Base-by-base conservation (phyloP, 75 land plant genomes). In the Selaginella moellendorffii region DNA sequence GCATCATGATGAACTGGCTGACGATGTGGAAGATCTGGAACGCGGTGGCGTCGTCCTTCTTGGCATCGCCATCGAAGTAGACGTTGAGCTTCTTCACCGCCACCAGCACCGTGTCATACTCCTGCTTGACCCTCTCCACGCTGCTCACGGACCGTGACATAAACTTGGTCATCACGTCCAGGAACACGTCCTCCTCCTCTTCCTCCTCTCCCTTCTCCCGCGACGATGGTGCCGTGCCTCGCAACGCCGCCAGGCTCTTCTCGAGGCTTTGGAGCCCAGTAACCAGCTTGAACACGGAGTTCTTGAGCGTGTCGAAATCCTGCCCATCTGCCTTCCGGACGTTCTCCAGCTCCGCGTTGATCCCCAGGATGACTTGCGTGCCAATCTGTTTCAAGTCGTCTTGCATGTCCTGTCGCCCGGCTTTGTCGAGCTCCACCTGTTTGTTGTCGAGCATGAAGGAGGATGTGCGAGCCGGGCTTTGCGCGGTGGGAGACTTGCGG, bases 11-110 rank as follows among this genome's bases (percentile, higher is more conserved):
- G 30, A 89, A 83, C 52, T 89, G 85, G 2, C 84, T 64, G 1
- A 85, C 80, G 10, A 85, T 80, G 2, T 67, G 69, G 64, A 89
- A 89, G 53, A 89, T 42, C 12, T 81, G 79, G 25, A 89, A 62
- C 18, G 89, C 83, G 25, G 82, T 80, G 53, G 86, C 80, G 64
- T 81, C 83, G 30, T 71, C 69, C 20, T 27, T 67, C 31, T 68
- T 75, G 26, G 79, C 66, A 24, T 71, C 77, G 9, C 88, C 96
- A 75, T 85, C 81, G 27, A 83, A 89, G 63, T 83, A 89, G 52
- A 81, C 81, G 0, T 68, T 81, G 0, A 81, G 77, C 63, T 74
- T 76, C 71, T 89, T 77, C 51, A 89, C 89, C 59, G 74, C 30
- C 0, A 36, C 65, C 63, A 76, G 73, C 18, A 83, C 80, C 42